Evolutionary conservation across 225 moss, liverwort and hornwort genomes (phyloP).

Genomic region (Pseudisothecium myosuroides): DNA sequence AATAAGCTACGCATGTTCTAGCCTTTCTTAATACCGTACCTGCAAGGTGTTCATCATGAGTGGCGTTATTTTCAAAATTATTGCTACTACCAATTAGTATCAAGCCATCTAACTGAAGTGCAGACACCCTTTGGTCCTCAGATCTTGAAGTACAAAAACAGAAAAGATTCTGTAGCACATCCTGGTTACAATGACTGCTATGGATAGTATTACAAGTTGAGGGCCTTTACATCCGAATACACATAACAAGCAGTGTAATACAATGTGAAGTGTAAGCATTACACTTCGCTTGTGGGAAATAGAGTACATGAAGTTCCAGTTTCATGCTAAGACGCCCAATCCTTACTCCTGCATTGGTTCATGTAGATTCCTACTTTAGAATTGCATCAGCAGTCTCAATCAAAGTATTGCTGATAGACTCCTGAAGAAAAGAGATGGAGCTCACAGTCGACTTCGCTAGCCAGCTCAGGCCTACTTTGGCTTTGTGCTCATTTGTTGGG

Average conservation of each 20-base stretch:
- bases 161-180: background rate
- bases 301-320: background rate
- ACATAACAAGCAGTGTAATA: background rate
- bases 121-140: background rate
- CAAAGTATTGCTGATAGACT: conserved; percentile 28
- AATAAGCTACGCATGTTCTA: no score
- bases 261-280: background rate
- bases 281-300: background rate
- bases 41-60: background rate
- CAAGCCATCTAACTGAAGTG: background rate
- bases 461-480: conserved; percentile 91
- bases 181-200: background rate
- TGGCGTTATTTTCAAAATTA: background rate
- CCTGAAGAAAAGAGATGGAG: conserved; percentile 57
- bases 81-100: background rate
- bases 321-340: background rate
- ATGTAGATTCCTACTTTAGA: conserved; percentile 4
- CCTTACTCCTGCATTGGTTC: background rate
- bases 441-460: conserved; percentile 62
- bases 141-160: background rate
- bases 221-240: background rate
- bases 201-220: background rate
- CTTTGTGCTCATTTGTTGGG: conserved; percentile 84
- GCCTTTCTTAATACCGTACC: no score
- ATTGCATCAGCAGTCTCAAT: conserved; percentile 18